Evolutionary conservation across 768 basidiomycete species (phyloP), one percentile per base, ranked within the genome.

Genomic region (Daedalea quercina): DNA sequence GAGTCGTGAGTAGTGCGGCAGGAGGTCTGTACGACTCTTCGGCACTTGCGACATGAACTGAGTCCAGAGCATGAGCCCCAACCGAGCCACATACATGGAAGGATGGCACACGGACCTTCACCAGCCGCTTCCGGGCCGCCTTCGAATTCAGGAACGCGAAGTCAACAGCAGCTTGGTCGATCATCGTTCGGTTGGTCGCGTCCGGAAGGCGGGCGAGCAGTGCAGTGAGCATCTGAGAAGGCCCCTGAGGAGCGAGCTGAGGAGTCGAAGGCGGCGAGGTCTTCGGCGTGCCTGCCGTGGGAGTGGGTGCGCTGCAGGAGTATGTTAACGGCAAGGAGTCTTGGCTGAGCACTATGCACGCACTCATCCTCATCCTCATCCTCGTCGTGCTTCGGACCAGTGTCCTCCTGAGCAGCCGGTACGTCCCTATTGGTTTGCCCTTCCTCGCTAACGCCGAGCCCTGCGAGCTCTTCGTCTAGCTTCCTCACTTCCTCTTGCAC

Each of bases 121-220:
- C 76, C 37, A 97, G 77, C 52, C 96, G 73, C 67, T 95, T 98
- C 60, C 96, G 76, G 12, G 94, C 91, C 20, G 95, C 93, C 67
- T 98, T 98, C 41, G 93, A 94, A 65, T 98, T 99, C 53, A 99
- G 74, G 63, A 94, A 92, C 0, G 93, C 91, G 67, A 99, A 99
- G 57, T 99, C 95, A 35, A 97, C 82, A 0, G 94, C 94, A 25
- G 87, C 86, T 69, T 95, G 91, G 65, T 99, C 96, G 53, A 98
- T 89, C 54, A 92, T 67, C 1, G 81, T 78, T 15, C 90, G 82
- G 63, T 93, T 97, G 12, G 90, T 94, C n/a, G 90, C 89, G 66
- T 99, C 95, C 0, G 95, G 90, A 11, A 99, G 76, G 25, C 94
- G 87, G 31, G 88, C 84, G 35, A 99, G 83, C 19, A 99, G 75